These are phyloP conservation scores for Lentinula aciculospora DNA, from an alignment of 768 basidiomycete species.

Conservation along the genomic window DNA sequence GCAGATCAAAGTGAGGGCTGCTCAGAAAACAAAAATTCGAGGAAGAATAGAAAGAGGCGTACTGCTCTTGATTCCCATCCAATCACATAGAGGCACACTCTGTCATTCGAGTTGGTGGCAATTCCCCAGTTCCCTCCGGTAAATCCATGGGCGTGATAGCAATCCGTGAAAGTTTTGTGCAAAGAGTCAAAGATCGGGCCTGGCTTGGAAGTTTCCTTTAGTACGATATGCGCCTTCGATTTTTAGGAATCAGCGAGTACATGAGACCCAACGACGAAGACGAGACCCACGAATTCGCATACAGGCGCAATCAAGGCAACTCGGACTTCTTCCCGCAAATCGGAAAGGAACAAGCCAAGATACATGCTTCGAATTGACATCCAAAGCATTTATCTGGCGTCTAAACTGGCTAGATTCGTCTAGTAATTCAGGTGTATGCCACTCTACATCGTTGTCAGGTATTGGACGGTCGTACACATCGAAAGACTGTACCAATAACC, in stretches of 20 bases:
- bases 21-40: not conserved
- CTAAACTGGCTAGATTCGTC: conserved; percentile 12
- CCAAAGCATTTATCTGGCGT: conserved; percentile 12
- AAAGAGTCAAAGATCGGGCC: conserved; percentile 10
- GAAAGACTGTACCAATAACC: conserved; percentile 14
- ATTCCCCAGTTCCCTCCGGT: conserved; percentile 16
- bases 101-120: conserved; percentile 14
- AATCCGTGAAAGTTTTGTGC: conserved; percentile 19
- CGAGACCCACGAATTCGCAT: conserved; percentile 14
- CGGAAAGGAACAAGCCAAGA: conserved; percentile 14
- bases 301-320: conserved; percentile 17
- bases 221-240: conserved; percentile 10
- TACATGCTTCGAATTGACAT: conserved; percentile 9
- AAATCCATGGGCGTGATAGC: conserved; percentile 16
- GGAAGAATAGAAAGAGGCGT: not conserved
- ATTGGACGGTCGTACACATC: not conserved
- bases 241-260: not conserved
- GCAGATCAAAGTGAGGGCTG: not conserved
- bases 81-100: conserved; percentile 15
- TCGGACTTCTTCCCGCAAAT: conserved; percentile 9
- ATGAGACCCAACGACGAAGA: not conserved
- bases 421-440: conserved; percentile 10
- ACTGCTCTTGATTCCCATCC: conserved; percentile 17
- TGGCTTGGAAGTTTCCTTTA: conserved; percentile 9
- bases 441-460: conserved; percentile 11